phyloP scores from a whole-genome alignment of 140 eudicot genomes.

The Stevia rebaudiana region DNA sequence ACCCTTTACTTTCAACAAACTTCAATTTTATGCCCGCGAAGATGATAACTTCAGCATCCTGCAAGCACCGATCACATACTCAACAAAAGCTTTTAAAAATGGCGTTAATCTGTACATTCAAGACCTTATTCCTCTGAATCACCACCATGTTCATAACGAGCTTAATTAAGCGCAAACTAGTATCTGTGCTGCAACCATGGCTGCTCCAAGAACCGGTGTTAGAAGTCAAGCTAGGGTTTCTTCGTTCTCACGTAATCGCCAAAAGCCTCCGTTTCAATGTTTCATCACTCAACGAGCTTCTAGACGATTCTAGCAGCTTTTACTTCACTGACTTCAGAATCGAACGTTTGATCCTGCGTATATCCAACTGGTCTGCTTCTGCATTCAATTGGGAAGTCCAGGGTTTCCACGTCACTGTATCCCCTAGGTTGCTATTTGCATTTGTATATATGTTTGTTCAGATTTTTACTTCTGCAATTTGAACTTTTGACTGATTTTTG shows the following conservation, averaged over 20 bases:
- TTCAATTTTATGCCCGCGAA: constrained; percentile 29
- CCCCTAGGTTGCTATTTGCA: constrained; percentile 40
- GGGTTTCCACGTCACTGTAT: constrained; percentile 55
- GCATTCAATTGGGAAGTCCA: constrained; percentile 53
- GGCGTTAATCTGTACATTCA: constrained; percentile 14
- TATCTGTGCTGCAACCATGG: constrained; percentile 72
- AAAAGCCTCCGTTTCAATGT: constrained; percentile 44
- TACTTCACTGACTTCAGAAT: constrained; percentile 47
- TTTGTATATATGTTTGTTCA: not conserved
- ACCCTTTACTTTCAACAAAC: constrained; percentile 15
- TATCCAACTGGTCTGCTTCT: constrained; percentile 55
- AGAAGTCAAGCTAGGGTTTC: constrained; percentile 65
- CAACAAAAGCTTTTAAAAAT: constrained; percentile 6
- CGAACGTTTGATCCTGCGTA: constrained; percentile 40
- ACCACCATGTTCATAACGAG: constrained; percentile 45
- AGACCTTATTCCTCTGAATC: not conserved
- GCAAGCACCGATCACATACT: constrained; percentile 9
- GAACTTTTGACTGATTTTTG: not conserved
- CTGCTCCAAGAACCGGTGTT: constrained; percentile 51
- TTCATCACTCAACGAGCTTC: constrained; percentile 46
- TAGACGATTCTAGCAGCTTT: constrained; percentile 43
- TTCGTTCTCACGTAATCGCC: constrained; percentile 45
- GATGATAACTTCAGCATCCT: constrained; percentile 1
- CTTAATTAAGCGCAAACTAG: constrained; percentile 45
- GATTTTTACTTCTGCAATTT: not conserved